These are phyloP conservation scores for Penicillium steckii DNA, from an alignment of 495 filamentous ascomycete species.

Conservation along the genomic window DNA sequence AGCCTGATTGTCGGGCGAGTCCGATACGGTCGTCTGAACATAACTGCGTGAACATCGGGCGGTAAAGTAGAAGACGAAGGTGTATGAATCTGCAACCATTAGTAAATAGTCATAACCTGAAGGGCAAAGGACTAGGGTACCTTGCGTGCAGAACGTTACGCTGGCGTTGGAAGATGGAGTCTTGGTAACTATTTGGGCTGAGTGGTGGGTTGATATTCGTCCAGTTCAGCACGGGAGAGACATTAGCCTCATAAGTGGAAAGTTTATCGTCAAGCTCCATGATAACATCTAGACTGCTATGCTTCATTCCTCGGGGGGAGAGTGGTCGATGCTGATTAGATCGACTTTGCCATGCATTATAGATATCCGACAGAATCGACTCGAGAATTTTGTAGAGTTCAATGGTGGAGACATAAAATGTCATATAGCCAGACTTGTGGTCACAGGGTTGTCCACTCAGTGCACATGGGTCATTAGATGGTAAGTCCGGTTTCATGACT, in stretches of 20 bases:
- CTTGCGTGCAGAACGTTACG: slow-evolving; percentile 41
- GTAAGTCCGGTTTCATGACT: slow-evolving; percentile 11
- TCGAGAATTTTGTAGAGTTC: slow-evolving; percentile 43
- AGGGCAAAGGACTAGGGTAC: slow-evolving; percentile 13
- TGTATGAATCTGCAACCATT: slow-evolving; percentile 36
- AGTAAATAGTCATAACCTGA: too few species aligned
- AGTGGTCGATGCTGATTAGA: slow-evolving; percentile 12
- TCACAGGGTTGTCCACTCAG: slow-evolving; percentile 23
- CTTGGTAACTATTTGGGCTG: slow-evolving; percentile 2
- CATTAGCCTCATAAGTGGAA: slow-evolving; percentile 30
- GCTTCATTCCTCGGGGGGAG: slow-evolving; percentile 8
- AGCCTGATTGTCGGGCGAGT: slow-evolving; percentile 6
- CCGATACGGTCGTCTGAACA: slow-evolving; percentile 33
- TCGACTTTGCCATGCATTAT: slow-evolving; percentile 36
- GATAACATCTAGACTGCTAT: slow-evolving; percentile 36
- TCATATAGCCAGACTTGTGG: slow-evolving; percentile 24
- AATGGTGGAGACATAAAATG: slow-evolving; percentile 42
- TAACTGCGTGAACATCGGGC: slow-evolving; percentile 45
- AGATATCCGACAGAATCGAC: slow-evolving; percentile 42
- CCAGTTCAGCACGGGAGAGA: slow-evolving; percentile 41
- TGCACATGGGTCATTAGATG: slow-evolving; percentile 20
- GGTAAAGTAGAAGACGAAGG: slow-evolving; percentile 44
- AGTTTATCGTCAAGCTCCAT: slow-evolving; percentile 42
- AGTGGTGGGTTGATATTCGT: slow-evolving; percentile 10
- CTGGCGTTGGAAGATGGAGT: slow-evolving; percentile 32